phyloP scores from a whole-genome alignment of 2,329 filamentous ascomycete genomes.

The Nemania sp. region DNA sequence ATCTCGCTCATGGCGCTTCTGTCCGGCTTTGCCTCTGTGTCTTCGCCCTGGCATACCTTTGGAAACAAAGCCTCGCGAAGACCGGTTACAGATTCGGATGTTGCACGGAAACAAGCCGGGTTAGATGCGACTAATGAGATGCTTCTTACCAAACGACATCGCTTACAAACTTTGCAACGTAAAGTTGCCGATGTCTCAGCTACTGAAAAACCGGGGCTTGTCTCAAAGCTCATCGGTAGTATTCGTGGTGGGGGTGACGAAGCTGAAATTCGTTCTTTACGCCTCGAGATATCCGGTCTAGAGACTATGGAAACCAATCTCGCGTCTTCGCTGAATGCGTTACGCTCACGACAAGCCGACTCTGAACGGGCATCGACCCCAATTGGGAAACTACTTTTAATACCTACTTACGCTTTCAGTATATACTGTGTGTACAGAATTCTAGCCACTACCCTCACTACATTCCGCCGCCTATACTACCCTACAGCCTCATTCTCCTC shows the following conservation, averaged over 20 bases:
- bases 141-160: constrained; percentile 79
- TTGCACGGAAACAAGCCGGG: constrained; percentile 81
- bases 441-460: constrained; percentile 75
- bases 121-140: constrained; percentile 84
- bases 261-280: constrained; percentile 70
- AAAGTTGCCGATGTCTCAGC: constrained; percentile 60
- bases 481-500: constrained; percentile 68
- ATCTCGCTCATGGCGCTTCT: constrained; percentile 88
- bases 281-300: constrained; percentile 82
- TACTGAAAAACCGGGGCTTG: constrained; percentile 67
- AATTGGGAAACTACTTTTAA: constrained; percentile 72
- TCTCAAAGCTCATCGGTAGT: constrained; percentile 79
- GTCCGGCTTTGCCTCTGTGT: constrained; percentile 91
- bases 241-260: constrained; percentile 74
- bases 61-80: constrained; percentile 68
- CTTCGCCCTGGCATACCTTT: constrained; percentile 87
- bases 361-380: constrained; percentile 76
- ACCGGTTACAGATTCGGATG: constrained; percentile 77
- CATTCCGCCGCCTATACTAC: constrained; percentile 69
- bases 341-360: constrained; percentile 72
- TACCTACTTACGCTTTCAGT: constrained; percentile 76
- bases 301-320: constrained; percentile 83
- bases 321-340: constrained; percentile 70
- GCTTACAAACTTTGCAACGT: constrained; percentile 76
- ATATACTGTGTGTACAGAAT: constrained; percentile 89